Evolutionary conservation across 768 basidiomycete genomes (phyloP).

Genomic region (Agrocybe praecox): DNA sequence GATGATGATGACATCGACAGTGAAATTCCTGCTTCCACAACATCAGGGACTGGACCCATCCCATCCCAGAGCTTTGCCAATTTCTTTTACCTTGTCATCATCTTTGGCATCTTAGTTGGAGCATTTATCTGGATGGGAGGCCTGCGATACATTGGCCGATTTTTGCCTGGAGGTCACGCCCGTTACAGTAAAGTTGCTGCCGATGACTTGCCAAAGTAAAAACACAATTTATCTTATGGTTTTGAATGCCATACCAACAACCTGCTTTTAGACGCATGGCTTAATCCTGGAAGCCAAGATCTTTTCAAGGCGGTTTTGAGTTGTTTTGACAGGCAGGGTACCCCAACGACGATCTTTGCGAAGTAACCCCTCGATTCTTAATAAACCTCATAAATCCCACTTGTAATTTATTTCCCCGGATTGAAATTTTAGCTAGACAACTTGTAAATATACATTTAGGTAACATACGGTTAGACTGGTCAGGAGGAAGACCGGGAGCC

Average conservation of each 20-base stretch:
- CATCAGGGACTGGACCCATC: constrained; percentile 9
- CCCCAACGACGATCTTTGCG: not conserved
- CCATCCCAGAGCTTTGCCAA: constrained; percentile 25
- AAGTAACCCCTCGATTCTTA: not conserved
- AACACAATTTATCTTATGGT: constrained; percentile 10
- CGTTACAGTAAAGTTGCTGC: constrained; percentile 49
- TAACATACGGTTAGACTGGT: not conserved
- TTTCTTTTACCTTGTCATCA: constrained; percentile 38
- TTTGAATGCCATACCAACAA: constrained; percentile 6
- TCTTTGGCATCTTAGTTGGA: constrained; percentile 46
- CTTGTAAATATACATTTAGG: not conserved
- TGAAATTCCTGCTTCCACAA: constrained; percentile 1
- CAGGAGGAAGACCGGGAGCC: not conserved
- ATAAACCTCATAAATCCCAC: not conserved
- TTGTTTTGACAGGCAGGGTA: not conserved
- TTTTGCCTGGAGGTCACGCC: constrained; percentile 36
- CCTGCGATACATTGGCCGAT: constrained; percentile 42
- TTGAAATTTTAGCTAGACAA: not conserved
- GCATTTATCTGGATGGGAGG: constrained; percentile 58
- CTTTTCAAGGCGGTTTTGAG: not conserved
- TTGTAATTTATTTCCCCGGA: not conserved
- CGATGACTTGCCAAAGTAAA: constrained; percentile 57
- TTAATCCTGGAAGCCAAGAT: constrained; percentile 9
- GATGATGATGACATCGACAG: constrained; percentile 1
- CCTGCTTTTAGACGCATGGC: constrained; percentile 27